Percentiles rank a stretch among this genome's conserved stretches.
Evolutionary conservation across 2,329 filamentous ascomycete species (phyloP).

Genomic region (Neofusicoccum parvum): DNA sequence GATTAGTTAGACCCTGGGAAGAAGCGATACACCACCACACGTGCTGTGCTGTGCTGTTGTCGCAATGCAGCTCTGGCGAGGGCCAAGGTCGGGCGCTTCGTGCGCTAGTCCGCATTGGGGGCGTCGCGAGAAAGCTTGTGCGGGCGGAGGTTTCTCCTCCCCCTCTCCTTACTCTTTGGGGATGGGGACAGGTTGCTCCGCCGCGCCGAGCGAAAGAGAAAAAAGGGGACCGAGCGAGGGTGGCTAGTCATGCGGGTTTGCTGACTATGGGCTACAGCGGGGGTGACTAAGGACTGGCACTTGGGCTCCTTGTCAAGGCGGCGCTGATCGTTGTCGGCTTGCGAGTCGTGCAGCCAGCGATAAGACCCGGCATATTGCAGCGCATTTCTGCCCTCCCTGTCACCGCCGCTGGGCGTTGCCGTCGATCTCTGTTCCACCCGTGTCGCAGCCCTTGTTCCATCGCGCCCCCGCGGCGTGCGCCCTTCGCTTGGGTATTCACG

Average conservation of each 20-base stretch:
- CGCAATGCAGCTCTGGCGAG: too few relatives aligned
- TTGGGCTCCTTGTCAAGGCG: background rate
- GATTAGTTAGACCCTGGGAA: too few relatives aligned
- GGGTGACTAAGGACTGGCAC: background rate
- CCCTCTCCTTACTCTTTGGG: too few relatives aligned
- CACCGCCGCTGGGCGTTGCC: background rate
- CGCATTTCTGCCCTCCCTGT: background rate
- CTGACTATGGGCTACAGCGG: background rate
- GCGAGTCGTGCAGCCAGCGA: background rate
- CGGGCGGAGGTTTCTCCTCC: too few relatives aligned
- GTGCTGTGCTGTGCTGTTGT: too few relatives aligned
- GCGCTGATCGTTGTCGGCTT: slow-evolving; percentile 1
- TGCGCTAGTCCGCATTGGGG: too few relatives aligned
- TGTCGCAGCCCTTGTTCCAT: background rate
- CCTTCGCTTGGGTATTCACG: background rate
- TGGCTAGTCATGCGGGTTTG: background rate
- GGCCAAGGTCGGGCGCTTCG: too few relatives aligned
- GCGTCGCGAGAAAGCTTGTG: too few relatives aligned
- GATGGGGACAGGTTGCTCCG: background rate
- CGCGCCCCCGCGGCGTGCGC: too few relatives aligned
- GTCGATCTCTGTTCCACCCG: background rate
- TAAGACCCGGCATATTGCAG: slow-evolving; percentile 1
- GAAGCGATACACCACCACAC: too few relatives aligned
- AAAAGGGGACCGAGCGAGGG: background rate
- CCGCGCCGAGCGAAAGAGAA: background rate